Evolutionary conservation across 495 filamentous ascomycete genomes (phyloP), one percentile per base, ranked within the genome.

Genomic region (Entonaema liquescens): DNA sequence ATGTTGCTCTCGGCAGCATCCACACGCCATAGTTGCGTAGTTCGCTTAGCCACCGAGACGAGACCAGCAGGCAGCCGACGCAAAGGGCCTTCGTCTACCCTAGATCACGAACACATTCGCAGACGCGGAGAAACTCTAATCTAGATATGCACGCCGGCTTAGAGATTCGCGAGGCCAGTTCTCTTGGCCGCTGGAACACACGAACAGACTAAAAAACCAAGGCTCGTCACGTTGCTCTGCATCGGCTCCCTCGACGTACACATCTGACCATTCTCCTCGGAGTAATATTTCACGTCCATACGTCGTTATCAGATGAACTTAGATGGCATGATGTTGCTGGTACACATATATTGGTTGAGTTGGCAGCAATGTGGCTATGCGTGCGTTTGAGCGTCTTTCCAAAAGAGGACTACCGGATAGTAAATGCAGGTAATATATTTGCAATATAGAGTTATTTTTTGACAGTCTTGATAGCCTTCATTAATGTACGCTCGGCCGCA

Each of bases 221-320:
- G 47, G 25, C 40, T 23, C 47, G 47, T 47, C 42, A 9, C 50
- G 12, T 47, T 69, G 23, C 33, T 44, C 35, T 63, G 62, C 42
- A 23, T 69, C 59, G 59, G 33, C 25, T 40, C 19, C 36, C 44
- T 53, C 11, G 2, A 53, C 53, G 44, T 47, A 53, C 28, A 29
- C 28, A n/a, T n/a, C n/a, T n/a, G 21, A 5, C 35, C 49, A 28
- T 21, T 29, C n/a, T 15, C 12, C 21, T 49, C 13, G 11, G 28
- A 47, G n/a, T 19, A 5, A 17, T 47, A 19, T 35, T 33, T 56
- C 26, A 35, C 25, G 36, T 17, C 12, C 28, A 28, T 25, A 29
- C 15, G 12, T n/a, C 17, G 38, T 1, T 33, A 6, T 33, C 31
- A n/a, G n/a, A n/a, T n/a, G n/a, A n/a, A n/a, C n/a, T n/a, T n/a